Evolutionary conservation across 495 filamentous ascomycete genomes (phyloP).

Genomic region (Mytilinidion resinicola): DNA sequence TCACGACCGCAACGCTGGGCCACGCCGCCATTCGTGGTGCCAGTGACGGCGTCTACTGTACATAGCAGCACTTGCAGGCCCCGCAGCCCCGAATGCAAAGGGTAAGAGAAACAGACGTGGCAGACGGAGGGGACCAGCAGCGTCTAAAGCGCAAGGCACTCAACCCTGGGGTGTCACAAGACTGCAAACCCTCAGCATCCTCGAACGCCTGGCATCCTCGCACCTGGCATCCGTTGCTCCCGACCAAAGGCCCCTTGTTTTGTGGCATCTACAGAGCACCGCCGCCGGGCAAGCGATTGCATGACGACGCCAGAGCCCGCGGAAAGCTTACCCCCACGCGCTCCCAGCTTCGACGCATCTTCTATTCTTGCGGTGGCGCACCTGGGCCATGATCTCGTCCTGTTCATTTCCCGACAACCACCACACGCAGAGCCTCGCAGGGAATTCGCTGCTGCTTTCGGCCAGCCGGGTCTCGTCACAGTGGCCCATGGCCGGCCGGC

Average conservation of each 20-base stretch:
- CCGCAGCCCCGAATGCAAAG: slow-evolving; percentile 15
- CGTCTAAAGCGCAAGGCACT: not conserved
- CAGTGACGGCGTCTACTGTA: not conserved
- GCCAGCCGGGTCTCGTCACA: not conserved
- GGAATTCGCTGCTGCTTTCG: not conserved
- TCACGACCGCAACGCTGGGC: slow-evolving; percentile 9
- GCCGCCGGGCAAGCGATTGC: not conserved
- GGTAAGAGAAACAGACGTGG: slow-evolving; percentile 27
- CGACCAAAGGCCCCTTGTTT: not conserved
- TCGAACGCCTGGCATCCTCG: not conserved
- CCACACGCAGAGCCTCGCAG: not conserved
- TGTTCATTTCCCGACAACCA: not conserved
- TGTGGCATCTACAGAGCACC: not conserved
- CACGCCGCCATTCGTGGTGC: not conserved
- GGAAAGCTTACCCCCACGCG: slow-evolving; percentile 1
- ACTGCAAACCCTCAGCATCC: not conserved
- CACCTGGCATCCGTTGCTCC: not conserved
- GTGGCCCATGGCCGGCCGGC: not conserved
- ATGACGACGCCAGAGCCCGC: slow-evolving; percentile 1
- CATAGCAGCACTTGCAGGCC: slow-evolving; percentile 1
- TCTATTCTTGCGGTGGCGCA: not conserved
- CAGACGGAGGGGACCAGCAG: slow-evolving; percentile 4
- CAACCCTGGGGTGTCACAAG: slow-evolving; percentile 1
- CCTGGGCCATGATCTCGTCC: not conserved
- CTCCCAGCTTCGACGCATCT: not conserved